Evolutionary conservation across 1,284 basidiomycete genomes (phyloP).

Genomic region (Irpex lacteus): DNA sequence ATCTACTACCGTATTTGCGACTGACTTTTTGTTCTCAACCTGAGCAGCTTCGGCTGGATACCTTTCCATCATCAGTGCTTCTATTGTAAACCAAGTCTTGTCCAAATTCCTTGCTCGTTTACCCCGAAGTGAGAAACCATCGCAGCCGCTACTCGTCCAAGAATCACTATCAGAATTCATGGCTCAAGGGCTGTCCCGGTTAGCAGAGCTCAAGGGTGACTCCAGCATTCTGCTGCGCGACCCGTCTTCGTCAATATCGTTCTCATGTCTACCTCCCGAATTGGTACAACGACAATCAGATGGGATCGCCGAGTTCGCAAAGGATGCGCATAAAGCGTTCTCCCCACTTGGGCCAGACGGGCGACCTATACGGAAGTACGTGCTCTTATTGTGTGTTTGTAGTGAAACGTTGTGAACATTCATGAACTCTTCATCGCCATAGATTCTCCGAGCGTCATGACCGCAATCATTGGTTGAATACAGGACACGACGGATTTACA

Average conservation of each 20-base stretch:
- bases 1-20: not conserved
- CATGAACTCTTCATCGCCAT: conserved; percentile 2
- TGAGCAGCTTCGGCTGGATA: conserved; percentile 46
- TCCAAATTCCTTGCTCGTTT: conserved; percentile 57
- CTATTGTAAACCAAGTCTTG: conserved; percentile 64
- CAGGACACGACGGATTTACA: conserved; percentile 53
- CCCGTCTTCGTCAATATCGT: conserved; percentile 59
- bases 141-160: conserved; percentile 39
- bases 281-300: conserved; percentile 50
- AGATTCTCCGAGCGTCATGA: conserved; percentile 37
- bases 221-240: conserved; percentile 48
- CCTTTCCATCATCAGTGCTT: conserved; percentile 51
- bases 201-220: conserved; percentile 51
- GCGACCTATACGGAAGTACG: conserved; percentile 58
- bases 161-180: conserved; percentile 43
- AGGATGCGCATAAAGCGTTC: conserved; percentile 47
- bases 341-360: conserved; percentile 58
- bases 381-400: not conserved
- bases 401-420: not conserved
- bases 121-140: conserved; percentile 38
- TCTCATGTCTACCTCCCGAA: conserved; percentile 59
- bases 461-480: conserved; percentile 58
- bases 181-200: conserved; percentile 45
- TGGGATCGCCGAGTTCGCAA: conserved; percentile 42
- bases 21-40: not conserved